A percentile compares a stretch with the other conserved stretches of the same genome.
Conservation (phyloP, 441 rosid genomes). For the Pelargonium cotyledonis region DNA sequence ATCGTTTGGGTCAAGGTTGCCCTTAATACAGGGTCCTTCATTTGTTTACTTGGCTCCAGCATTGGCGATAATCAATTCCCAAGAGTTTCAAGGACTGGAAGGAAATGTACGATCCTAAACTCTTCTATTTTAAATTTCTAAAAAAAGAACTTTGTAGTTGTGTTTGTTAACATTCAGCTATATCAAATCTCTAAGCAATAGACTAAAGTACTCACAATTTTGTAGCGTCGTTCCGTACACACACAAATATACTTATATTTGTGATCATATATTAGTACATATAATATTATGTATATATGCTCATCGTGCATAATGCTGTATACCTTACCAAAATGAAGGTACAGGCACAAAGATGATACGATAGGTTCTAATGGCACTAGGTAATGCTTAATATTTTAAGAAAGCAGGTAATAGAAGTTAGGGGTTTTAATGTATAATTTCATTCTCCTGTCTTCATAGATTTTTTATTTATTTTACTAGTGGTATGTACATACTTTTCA, state of each 20-base stretch:
- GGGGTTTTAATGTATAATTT: background rate
- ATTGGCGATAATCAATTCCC: constrained; percentile 81
- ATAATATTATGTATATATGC: too few relatives aligned
- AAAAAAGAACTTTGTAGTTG: too few relatives aligned
- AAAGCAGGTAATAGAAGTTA: background rate
- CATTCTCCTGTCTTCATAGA: background rate
- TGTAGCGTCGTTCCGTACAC: too few relatives aligned
- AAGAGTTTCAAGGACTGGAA: constrained; percentile 69
- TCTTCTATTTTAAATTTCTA: background rate
- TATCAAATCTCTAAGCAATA: too few relatives aligned
- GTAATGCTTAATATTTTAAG: background rate
- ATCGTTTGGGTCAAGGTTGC: constrained; percentile 85
- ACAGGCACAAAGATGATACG: background rate
- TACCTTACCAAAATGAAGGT: background rate
- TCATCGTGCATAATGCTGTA: background rate
- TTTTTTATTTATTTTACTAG: background rate
- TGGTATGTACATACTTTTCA: background rate
- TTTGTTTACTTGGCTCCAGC: constrained; percentile 89
- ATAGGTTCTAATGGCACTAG: background rate
- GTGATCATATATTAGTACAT: too few relatives aligned
- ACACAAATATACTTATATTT: too few relatives aligned
- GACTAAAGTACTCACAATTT: too few relatives aligned
- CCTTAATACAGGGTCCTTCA: constrained; percentile 91
- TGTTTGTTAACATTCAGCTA: too few relatives aligned
- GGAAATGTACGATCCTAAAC: constrained; percentile 62